Evolutionary conservation across 2,329 filamentous ascomycete genomes (phyloP).

Genomic region (Diaporthe citri): DNA sequence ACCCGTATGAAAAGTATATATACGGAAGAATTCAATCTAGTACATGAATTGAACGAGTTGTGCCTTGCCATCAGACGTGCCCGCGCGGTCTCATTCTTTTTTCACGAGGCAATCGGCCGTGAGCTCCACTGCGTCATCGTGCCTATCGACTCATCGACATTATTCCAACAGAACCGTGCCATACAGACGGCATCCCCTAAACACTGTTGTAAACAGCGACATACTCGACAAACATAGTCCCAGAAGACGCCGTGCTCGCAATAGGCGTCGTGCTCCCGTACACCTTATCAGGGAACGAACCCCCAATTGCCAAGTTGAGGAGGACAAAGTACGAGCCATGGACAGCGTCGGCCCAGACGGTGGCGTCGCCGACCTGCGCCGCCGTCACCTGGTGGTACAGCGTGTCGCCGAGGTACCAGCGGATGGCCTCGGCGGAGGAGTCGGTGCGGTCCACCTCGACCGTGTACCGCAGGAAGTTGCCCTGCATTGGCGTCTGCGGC

Average conservation of each 20-base stretch:
- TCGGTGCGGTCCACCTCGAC: constrained; percentile 45
- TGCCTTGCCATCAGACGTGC: not conserved
- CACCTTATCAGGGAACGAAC: constrained; percentile 46
- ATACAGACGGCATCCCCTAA: not conserved
- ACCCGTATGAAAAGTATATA: not conserved
- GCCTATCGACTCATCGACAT: not conserved
- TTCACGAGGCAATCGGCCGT: not conserved
- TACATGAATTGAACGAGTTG: not conserved
- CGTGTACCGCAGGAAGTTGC: constrained; percentile 48
- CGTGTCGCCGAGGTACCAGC: constrained; percentile 46
- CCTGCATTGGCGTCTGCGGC: constrained; percentile 38
- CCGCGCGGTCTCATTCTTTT: not conserved
- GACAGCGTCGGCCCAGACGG: constrained; percentile 45
- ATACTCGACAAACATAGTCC: constrained; percentile 28
- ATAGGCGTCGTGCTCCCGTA: constrained; percentile 45
- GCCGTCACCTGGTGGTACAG: constrained; percentile 43
- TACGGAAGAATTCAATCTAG: not conserved
- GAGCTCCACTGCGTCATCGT: not conserved
- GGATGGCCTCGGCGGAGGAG: constrained; percentile 40
- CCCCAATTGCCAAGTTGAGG: constrained; percentile 48
- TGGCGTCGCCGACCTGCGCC: constrained; percentile 42
- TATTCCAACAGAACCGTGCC: not conserved
- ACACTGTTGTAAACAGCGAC: constrained; percentile 34
- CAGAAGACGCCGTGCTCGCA: not conserved
- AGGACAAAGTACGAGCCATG: constrained; percentile 46